phyloP scores from a whole-genome alignment of 2,329 filamentous ascomycete species.

The Diaporthe citriasiana region DNA sequence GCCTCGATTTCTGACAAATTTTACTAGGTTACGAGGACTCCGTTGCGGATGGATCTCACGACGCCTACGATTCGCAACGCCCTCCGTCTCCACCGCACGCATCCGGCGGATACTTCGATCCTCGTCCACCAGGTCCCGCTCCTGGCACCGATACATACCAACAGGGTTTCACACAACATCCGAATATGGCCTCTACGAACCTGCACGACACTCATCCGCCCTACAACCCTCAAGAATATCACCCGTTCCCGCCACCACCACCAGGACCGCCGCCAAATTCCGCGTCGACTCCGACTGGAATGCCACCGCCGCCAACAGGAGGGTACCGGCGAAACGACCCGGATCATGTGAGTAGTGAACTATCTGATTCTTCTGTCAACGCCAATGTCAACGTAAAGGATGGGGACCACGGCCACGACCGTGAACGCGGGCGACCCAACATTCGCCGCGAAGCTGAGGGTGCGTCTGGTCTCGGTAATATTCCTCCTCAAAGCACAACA shows the following conservation, averaged over 20 bases:
- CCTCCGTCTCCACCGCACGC: slow-evolving; percentile 64
- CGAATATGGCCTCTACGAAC: slow-evolving; percentile 52
- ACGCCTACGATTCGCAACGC: slow-evolving; percentile 50
- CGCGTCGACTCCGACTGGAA: slow-evolving; percentile 44
- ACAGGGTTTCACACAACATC: slow-evolving; percentile 55
- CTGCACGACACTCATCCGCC: slow-evolving; percentile 53
- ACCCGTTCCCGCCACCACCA: slow-evolving; percentile 57
- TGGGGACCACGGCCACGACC: slow-evolving; percentile 11
- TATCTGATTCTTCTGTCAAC: slow-evolving; percentile 37
- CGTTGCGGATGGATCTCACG: slow-evolving; percentile 54
- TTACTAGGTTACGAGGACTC: slow-evolving; percentile 55
- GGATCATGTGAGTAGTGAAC: slow-evolving; percentile 43
- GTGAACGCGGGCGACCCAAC: slow-evolving; percentile 19
- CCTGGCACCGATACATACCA: slow-evolving; percentile 32
- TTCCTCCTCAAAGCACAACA: slow-evolving; percentile 26
- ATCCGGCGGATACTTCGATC: slow-evolving; percentile 65
- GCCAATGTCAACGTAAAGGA: slow-evolving; percentile 24
- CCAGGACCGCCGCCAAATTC: slow-evolving; percentile 50
- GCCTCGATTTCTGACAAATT: slow-evolving; percentile 30
- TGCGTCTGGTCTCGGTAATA: slow-evolving; percentile 40
- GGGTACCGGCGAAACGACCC: slow-evolving; percentile 40
- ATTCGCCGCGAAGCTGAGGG: slow-evolving; percentile 34
- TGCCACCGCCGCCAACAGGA: slow-evolving; percentile 46
- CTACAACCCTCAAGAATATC: slow-evolving; percentile 61
- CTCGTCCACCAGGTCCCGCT: slow-evolving; percentile 26